Evolutionary conservation across 139 green algal genomes (phyloP).

Genomic region (Desmodesmus armatus): DNA sequence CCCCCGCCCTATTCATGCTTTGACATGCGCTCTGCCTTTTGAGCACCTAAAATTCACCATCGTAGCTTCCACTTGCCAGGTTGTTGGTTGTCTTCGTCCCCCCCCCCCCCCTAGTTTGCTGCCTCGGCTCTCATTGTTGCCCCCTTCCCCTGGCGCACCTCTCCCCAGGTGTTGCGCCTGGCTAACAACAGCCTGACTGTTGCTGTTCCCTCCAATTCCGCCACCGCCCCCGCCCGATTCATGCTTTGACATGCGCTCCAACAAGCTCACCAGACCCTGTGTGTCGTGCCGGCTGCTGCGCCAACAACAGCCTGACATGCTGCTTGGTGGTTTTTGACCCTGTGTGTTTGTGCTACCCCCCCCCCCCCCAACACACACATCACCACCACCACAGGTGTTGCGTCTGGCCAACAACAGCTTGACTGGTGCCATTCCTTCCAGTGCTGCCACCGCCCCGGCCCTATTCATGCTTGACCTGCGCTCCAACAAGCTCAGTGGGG

Average conservation of each 20-base stretch:
- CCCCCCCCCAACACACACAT: no score
- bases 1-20: constrained; percentile 5
- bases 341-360: not conserved
- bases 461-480: constrained; percentile 27
- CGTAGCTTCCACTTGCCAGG: no score
- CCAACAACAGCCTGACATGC: no score
- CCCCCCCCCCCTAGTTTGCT: no score
- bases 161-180: constrained; percentile 16
- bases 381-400: constrained; percentile 33
- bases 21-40: constrained; percentile 3
- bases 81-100: not conserved
- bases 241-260: constrained; percentile 21
- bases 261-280: no score
- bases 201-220: not conserved
- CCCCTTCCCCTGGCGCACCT: no score
- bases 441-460: not conserved
- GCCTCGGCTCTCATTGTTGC: not conserved
- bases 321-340: no score
- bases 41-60: no score
- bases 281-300: not conserved
- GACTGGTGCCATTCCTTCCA: not conserved
- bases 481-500: not conserved
- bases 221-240: not conserved
- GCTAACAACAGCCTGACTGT: constrained; percentile 22
- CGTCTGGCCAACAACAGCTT: constrained; percentile 17